Conservation (phyloP, 2,329 filamentous ascomycete genomes). For the Sphaerostilbella broomeana region DNA sequence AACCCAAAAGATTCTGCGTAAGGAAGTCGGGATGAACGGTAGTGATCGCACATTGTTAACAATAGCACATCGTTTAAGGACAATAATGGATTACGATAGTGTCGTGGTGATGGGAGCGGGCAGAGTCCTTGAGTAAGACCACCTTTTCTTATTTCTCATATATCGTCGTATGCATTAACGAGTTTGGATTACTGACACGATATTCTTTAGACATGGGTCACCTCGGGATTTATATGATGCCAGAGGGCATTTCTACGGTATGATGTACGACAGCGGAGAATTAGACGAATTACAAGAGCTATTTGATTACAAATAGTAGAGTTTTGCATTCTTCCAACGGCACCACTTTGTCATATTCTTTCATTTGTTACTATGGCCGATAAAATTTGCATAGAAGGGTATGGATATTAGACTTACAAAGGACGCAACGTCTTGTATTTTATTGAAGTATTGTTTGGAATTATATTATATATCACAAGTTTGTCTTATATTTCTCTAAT, state of each 20-base stretch:
- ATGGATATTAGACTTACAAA: too few relatives aligned
- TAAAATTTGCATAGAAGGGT: too few relatives aligned
- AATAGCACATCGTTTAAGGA: conserved; percentile 49
- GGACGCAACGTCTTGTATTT: too few relatives aligned
- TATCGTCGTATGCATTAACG: neutral
- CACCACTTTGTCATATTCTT: too few relatives aligned
- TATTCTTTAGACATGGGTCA: conserved; percentile 33
- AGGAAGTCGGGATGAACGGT: conserved; percentile 38
- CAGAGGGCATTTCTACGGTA: conserved; percentile 44
- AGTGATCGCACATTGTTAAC: conserved; percentile 47
- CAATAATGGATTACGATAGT: conserved; percentile 52
- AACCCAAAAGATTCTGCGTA: conserved; percentile 44
- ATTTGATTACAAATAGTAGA: conserved; percentile 17
- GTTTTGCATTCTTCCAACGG: neutral
- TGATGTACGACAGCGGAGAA: conserved; percentile 49
- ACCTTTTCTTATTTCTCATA: neutral
- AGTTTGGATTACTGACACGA: neutral
- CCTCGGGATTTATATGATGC: conserved; percentile 39
- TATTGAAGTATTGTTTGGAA: too few relatives aligned
- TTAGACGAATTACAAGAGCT: conserved; percentile 37
- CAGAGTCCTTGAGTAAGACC: conserved; percentile 42
- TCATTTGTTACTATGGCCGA: too few relatives aligned
- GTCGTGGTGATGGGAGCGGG: conserved; percentile 50
- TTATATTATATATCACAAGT: too few relatives aligned
- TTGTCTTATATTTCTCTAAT: too few relatives aligned